phyloP scores from a whole-genome alignment of 805 yeast genomes.

The Candida chilensis region DNA sequence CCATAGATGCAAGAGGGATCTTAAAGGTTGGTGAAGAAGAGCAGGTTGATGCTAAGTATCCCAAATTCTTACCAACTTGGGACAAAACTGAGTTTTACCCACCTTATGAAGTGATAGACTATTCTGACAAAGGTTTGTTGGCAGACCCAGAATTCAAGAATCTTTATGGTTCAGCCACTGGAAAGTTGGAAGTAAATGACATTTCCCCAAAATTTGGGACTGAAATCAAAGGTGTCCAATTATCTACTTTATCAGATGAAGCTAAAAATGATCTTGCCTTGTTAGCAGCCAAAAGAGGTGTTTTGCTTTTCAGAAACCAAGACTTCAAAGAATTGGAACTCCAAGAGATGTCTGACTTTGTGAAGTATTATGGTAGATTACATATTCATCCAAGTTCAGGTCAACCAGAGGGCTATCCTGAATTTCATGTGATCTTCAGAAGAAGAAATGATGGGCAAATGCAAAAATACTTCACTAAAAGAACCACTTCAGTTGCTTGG shows the following conservation, averaged over 20 bases:
- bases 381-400: constrained; percentile 74
- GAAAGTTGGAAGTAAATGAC: constrained; percentile 5
- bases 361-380: constrained; percentile 35
- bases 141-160: constrained; percentile 4
- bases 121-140: not conserved
- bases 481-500: constrained; percentile 35
- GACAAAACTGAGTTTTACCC: constrained; percentile 7
- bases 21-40: constrained; percentile 1
- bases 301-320: constrained; percentile 35
- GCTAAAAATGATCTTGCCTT: constrained; percentile 32
- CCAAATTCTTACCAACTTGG: constrained; percentile 21
- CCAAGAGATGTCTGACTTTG: constrained; percentile 5
- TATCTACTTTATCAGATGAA: constrained; percentile 24
- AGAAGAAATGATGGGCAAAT: constrained; percentile 29
- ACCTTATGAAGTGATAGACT: not conserved
- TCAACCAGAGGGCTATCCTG: constrained; percentile 50
- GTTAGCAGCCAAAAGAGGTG: constrained; percentile 37
- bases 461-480: constrained; percentile 20
- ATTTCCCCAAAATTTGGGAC: constrained; percentile 37
- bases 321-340: constrained; percentile 29
- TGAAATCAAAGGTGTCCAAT: constrained; percentile 28
- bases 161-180: constrained; percentile 1
- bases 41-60: constrained; percentile 8
- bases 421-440: constrained; percentile 55
- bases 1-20: not conserved